A percentile compares a stretch with the other conserved stretches of the same genome.
phyloP scores from a whole-genome alignment of 129 eudicot species.

The Flaveria trinervia region DNA sequence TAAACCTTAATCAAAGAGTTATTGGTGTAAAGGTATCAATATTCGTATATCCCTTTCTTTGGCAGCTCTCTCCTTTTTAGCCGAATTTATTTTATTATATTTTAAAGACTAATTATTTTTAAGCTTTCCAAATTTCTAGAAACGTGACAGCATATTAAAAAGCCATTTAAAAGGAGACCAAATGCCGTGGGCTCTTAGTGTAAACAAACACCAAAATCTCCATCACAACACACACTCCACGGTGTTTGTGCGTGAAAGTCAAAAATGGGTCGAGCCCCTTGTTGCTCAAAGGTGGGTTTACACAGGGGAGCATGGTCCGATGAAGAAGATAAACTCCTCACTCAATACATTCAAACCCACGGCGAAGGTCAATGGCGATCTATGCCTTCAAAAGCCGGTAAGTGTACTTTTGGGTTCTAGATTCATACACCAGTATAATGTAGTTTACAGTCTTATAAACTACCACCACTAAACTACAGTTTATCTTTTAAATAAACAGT shows the following conservation, averaged over 20 bases:
- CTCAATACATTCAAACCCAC: conserved; percentile 38
- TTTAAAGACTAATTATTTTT: background rate
- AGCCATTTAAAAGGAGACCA: conserved; percentile 32
- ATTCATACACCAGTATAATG: too few species aligned
- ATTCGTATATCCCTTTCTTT: conserved; percentile 6
- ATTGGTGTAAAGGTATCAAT: background rate
- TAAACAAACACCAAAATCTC: background rate
- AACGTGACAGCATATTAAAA: conserved; percentile 13
- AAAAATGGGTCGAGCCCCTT: conserved; percentile 46
- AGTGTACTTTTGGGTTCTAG: background rate
- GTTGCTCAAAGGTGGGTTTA: conserved; percentile 45
- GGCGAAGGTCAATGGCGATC: conserved; percentile 52
- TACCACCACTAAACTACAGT: too few species aligned
- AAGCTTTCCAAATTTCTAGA: background rate
- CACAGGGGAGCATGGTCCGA: conserved; percentile 50
- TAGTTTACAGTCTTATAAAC: too few species aligned
- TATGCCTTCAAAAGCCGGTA: conserved; percentile 51
- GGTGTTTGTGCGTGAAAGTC: background rate
- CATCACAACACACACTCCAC: conserved; percentile 1
- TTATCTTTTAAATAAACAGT: too few species aligned
- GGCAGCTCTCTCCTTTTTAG: background rate
- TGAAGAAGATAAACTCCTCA: conserved; percentile 45
- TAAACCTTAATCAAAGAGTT: background rate
- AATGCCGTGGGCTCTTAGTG: background rate
- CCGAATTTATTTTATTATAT: background rate